A percentile compares a stretch with the other conserved stretches of the same genome.
phyloP scores from a whole-genome alignment of 768 basidiomycete species.

The Lactarius hatsudake region DNA sequence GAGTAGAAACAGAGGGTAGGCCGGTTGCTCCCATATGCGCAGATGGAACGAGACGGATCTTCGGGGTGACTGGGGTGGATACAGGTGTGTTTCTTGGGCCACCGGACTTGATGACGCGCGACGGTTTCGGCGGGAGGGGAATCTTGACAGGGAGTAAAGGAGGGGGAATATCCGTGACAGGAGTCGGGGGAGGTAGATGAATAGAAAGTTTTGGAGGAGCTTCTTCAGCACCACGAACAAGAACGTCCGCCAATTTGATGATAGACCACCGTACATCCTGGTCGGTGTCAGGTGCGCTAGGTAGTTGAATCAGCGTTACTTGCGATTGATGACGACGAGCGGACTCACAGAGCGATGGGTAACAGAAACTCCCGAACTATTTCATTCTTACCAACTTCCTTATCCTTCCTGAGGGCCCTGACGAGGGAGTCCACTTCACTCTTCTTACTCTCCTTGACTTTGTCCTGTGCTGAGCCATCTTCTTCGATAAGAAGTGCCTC shows the following conservation, averaged over 20 bases:
- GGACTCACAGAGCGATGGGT: slow-evolving; percentile 71
- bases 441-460: slow-evolving; percentile 67
- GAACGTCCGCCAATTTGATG: slow-evolving; percentile 86
- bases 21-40: slow-evolving; percentile 32
- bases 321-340: neutral
- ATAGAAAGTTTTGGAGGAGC: slow-evolving; percentile 83
- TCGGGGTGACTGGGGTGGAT: slow-evolving; percentile 42
- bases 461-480: slow-evolving; percentile 71
- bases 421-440: slow-evolving; percentile 83
- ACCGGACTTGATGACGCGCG: slow-evolving; percentile 36
- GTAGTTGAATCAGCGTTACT: neutral
- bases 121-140: slow-evolving; percentile 39
- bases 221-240: slow-evolving; percentile 81
- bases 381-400: slow-evolving; percentile 79
- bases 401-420: slow-evolving; percentile 83
- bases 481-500: slow-evolving; percentile 84
- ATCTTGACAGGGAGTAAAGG: slow-evolving; percentile 54
- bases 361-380: slow-evolving; percentile 76
- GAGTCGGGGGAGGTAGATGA: slow-evolving; percentile 67
- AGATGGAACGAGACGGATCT: slow-evolving; percentile 44
- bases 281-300: slow-evolving; percentile 72
- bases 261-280: slow-evolving; percentile 89
- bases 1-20: slow-evolving; percentile 33
- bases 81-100: slow-evolving; percentile 36
- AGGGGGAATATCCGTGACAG: slow-evolving; percentile 60